phyloP scores from a whole-genome alignment of 2,329 filamentous ascomycete species.

The Pseudocercospora pini-densiflorae region DNA sequence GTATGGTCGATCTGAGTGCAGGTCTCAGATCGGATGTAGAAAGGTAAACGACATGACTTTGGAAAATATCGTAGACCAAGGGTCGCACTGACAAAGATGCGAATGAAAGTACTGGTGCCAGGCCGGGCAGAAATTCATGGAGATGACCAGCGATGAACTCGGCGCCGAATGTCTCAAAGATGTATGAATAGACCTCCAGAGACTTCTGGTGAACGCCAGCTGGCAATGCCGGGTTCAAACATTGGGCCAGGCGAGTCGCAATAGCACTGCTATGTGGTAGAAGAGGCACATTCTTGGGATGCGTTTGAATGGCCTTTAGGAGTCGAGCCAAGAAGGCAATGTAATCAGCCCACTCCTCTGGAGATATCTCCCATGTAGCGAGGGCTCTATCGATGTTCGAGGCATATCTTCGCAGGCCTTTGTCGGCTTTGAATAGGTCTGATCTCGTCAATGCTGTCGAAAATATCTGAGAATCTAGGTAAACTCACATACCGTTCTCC shows the following conservation, averaged over 20 bases:
- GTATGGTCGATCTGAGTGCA: constrained; percentile 85
- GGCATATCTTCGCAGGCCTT: constrained; percentile 84
- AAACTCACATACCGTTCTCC: constrained; percentile 69
- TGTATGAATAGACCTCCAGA: constrained; percentile 87
- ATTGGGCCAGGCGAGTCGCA: constrained; percentile 91
- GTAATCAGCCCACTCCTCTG: constrained; percentile 99
- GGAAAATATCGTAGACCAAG: constrained; percentile 81
- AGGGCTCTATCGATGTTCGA: constrained; percentile 85
- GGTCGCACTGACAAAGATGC: constrained; percentile 90
- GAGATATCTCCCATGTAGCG: constrained; percentile 84
- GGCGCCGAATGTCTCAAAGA: constrained; percentile 82
- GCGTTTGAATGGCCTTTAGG: constrained; percentile 75
- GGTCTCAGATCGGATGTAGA: constrained; percentile 75
- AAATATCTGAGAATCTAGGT: background rate
- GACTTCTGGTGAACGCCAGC: constrained; percentile 98
- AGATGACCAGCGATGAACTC: constrained; percentile 73
- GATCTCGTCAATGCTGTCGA: constrained; percentile 24
- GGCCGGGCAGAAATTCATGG: constrained; percentile 83
- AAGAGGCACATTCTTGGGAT: constrained; percentile 70
- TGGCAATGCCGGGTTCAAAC: constrained; percentile 87
- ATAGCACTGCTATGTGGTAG: constrained; percentile 84
- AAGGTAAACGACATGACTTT: constrained; percentile 76
- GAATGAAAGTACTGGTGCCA: constrained; percentile 89
- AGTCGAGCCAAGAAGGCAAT: constrained; percentile 94
- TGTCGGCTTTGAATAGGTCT: constrained; percentile 66